Evolutionary conservation across 225 moss, liverwort and hornwort species (phyloP).

Genomic region (Rhytidiadelphus loreus): DNA sequence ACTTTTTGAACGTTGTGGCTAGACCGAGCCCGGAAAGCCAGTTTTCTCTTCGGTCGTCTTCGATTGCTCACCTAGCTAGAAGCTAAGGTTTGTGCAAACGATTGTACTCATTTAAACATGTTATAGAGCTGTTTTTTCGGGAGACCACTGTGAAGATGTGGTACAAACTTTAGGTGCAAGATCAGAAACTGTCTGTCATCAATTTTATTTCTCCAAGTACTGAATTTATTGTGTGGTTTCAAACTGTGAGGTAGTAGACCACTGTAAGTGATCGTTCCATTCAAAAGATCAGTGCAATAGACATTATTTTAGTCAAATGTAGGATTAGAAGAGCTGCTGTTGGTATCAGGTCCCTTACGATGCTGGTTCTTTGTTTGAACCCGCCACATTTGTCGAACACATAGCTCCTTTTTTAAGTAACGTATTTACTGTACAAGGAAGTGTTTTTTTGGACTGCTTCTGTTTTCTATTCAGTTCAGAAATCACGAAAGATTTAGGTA

Average conservation of each 20-base stretch:
- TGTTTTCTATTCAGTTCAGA: neutral
- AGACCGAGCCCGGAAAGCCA: no score
- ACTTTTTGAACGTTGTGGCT: neutral
- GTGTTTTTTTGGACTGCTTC: neutral
- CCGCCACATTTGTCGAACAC: neutral
- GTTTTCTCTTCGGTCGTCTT: neutral
- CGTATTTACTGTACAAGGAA: neutral
- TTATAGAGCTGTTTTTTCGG: neutral
- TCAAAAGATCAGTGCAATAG: neutral
- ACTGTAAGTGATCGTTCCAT: neutral
- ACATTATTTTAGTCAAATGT: neutral
- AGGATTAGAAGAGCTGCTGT: neutral
- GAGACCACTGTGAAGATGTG: no score
- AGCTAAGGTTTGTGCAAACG: neutral
- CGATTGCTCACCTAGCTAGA: neutral
- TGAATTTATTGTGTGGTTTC: neutral
- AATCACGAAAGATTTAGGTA: no score
- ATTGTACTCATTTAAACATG: neutral
- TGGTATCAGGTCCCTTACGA: neutral
- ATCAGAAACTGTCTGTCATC: no score
- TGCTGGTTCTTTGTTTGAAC: no score
- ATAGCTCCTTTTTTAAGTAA: neutral
- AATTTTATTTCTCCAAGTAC: no score
- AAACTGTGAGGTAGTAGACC: neutral
- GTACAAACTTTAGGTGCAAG: neutral